Evolutionary conservation across 225 moss, liverwort and hornwort species (phyloP).

Genomic region (Antitrichia curtipendula): DNA sequence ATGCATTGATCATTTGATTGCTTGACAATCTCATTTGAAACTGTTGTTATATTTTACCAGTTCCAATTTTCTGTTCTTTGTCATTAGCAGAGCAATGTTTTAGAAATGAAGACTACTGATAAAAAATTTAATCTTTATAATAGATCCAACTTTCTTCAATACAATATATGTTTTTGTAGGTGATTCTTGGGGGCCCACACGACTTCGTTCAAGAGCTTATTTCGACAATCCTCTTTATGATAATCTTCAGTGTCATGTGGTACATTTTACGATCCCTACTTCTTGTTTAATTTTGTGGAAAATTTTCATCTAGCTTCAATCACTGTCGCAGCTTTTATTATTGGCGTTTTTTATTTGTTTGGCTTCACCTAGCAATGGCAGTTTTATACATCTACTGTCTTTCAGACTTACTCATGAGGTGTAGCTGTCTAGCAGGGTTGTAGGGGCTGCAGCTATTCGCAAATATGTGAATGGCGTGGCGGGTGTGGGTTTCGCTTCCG

Average conservation of each 20-base stretch:
- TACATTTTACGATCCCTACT: slow-evolving; percentile 9
- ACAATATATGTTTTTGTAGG: too few relatives aligned
- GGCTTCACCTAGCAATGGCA: background rate
- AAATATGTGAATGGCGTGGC: slow-evolving; percentile 98
- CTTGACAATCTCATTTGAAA: too few relatives aligned
- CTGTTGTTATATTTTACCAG: too few relatives aligned
- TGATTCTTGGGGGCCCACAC: too few relatives aligned
- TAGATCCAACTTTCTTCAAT: too few relatives aligned
- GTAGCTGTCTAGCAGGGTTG: slow-evolving; percentile 64
- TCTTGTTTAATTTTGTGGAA: background rate
- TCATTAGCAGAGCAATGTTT: too few relatives aligned
- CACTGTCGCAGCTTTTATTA: background rate
- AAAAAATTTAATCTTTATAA: too few relatives aligned
- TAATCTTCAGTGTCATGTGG: slow-evolving; percentile 99
- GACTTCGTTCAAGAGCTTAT: slow-evolving; percentile 94
- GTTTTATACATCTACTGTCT: background rate
- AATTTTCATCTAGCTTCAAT: background rate
- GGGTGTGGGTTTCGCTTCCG: slow-evolving; percentile 81
- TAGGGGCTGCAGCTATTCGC: slow-evolving; percentile 99
- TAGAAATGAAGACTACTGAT: too few relatives aligned
- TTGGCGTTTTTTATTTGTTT: background rate
- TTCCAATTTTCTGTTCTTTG: too few relatives aligned
- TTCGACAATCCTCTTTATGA: slow-evolving; percentile 94
- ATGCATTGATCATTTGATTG: too few relatives aligned
- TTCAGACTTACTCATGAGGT: slow-evolving; percentile 12